Percentiles rank a stretch among this genome's conserved stretches.
These are phyloP conservation scores for Botrytis tulipae DNA, from an alignment of 2,329 filamentous ascomycete genomes.

Conservation along the genomic window DNA sequence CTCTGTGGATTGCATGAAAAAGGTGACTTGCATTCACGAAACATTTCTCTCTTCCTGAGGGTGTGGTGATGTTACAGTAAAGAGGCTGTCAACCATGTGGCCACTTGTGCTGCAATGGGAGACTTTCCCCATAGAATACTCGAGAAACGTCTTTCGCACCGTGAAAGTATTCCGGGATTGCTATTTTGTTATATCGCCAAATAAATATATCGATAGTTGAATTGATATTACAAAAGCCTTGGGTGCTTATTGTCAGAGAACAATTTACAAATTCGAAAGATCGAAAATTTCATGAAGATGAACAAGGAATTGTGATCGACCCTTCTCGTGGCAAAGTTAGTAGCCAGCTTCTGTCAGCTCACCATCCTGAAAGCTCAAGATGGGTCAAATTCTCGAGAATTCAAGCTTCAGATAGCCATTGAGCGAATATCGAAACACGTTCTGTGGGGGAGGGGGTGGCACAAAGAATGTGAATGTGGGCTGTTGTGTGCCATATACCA, in stretches of 20 bases:
- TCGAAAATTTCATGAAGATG: neutral
- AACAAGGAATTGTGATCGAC: neutral
- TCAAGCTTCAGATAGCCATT: neutral
- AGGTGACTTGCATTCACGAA: neutral
- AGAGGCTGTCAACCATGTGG: neutral
- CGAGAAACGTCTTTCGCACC: neutral
- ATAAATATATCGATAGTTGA: neutral
- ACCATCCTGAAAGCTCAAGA: neutral
- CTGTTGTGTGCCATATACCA: neutral
- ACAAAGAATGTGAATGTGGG: neutral
- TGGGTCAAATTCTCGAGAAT: neutral
- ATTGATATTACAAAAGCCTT: neutral
- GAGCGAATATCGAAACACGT: neutral
- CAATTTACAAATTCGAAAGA: neutral
- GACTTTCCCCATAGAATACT: neutral
- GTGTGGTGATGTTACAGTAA: neutral
- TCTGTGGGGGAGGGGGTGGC: conserved; percentile 1
- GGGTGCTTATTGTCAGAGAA: neutral
- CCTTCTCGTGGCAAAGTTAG: neutral
- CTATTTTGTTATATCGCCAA: neutral
- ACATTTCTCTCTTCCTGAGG: neutral
- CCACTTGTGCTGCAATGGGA: neutral
- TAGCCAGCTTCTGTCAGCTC: neutral
- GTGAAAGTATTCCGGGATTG: neutral
- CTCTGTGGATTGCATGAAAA: neutral